Base-by-base conservation (phyloP, 768 basidiomycete genomes). In the Russula lepida region DNA sequence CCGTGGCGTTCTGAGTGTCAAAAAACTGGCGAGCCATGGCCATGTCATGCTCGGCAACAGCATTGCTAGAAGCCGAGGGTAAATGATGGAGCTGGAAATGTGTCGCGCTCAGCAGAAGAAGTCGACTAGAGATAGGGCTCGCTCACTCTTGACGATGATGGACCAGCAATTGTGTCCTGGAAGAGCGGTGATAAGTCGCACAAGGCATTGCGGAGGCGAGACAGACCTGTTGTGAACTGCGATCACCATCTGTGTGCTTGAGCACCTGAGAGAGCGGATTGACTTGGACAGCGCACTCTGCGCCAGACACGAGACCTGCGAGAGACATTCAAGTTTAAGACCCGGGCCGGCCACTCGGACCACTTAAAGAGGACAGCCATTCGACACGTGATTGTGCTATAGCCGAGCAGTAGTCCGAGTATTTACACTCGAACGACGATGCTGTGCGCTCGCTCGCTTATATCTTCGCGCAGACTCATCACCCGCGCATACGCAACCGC, bases 231-330 rank as follows among this genome's bases (percentile, higher is more conserved):
- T 95, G 92, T 30, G 95, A 71, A 71, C 90, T 93, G 58, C 88
- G 84, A 74, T 97, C 94, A 1, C 84, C 85, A 60, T 93, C 91
- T 9, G 91, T 84, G 69, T 95, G 89, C 71, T 97, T 95, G 55
- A 94, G 78, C 27, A 98, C 86, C 67, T 92, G 88, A 2, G 89
- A 84, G 27, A 98, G 77, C 2, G 95, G 94, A 70, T 97, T 98
- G 52, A 86, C 79, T 1, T 85, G 77, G 21, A 85, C 81, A 13
- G 87, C 88, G 73, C 94, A 97, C 74, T 98, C 95, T 47, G 92
- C 81, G 59, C 92, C 94, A 60, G 91, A 92, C 63, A 93, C 82
- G 43, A 93, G 77, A 59, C 85, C 79, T 76, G 88, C 86, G 57
- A 91, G 77, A 25, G 88, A 88, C 88, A 89, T 89, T n/a, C 19